Percentiles rank a stretch among this genome's conserved stretches.
phyloP scores from a whole-genome alignment of 768 basidiomycete genomes.

The Trametes sanguinea region DNA sequence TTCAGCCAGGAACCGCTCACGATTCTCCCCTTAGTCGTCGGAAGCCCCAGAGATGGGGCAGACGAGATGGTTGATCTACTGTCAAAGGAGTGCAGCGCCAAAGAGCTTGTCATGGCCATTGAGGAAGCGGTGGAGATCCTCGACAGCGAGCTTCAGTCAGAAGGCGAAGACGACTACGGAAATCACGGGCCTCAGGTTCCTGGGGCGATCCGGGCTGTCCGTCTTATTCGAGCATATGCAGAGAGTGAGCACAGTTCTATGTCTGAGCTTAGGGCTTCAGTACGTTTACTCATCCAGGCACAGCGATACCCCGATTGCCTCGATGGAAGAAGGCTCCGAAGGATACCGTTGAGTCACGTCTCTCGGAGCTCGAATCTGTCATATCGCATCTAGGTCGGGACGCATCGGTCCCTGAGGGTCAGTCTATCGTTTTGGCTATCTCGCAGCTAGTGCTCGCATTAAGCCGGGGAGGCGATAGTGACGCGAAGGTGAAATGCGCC shows the following conservation, averaged over 20 bases:
- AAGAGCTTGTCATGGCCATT: slow-evolving; percentile 44
- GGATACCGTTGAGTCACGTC: slow-evolving; percentile 18
- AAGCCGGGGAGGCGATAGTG: slow-evolving; percentile 1
- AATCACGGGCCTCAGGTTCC: slow-evolving; percentile 1
- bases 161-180: slow-evolving; percentile 26
- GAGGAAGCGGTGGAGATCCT: slow-evolving; percentile 43
- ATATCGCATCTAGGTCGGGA: slow-evolving; percentile 8
- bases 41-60: slow-evolving; percentile 34
- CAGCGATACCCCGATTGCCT: slow-evolving; percentile 31
- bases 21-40: slow-evolving; percentile 39
- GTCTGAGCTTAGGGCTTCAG: background rate
- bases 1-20: slow-evolving; percentile 42
- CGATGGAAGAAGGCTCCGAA: slow-evolving; percentile 22
- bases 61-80: slow-evolving; percentile 38
- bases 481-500: slow-evolving; percentile 4
- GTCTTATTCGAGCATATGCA: slow-evolving; percentile 28
- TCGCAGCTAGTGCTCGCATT: slow-evolving; percentile 1
- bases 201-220: slow-evolving; percentile 24
- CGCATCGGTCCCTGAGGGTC: slow-evolving; percentile 7
- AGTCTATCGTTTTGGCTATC: slow-evolving; percentile 10
- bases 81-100: slow-evolving; percentile 36
- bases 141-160: slow-evolving; percentile 16
- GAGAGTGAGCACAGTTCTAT: slow-evolving; percentile 16
- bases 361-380: slow-evolving; percentile 22
- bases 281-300: background rate